Evolutionary conservation across 306 rosid genomes (phyloP).

Genomic region (Boehmeria nivea): DNA sequence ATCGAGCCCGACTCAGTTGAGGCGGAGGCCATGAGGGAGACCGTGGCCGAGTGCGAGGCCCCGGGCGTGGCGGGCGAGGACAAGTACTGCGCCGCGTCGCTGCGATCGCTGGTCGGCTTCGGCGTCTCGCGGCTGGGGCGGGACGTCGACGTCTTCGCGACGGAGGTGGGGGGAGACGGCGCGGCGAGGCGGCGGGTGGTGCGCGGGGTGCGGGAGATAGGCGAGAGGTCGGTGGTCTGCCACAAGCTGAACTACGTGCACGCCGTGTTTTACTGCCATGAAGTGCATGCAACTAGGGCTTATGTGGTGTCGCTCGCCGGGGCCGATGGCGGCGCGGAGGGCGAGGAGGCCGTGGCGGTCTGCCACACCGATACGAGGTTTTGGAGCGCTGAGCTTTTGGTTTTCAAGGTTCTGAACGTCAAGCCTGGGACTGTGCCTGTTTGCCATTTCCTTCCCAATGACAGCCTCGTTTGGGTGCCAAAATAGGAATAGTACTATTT

Average conservation of each 20-base stretch:
- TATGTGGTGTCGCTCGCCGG: constrained; percentile 29
- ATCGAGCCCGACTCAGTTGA: constrained; percentile 11
- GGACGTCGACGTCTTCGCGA: constrained; percentile 5
- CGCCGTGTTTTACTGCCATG: constrained; percentile 40
- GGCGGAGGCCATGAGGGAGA: constrained; percentile 5
- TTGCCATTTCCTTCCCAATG: constrained; percentile 29
- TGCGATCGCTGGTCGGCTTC: constrained; percentile 26
- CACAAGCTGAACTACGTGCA: constrained; percentile 31
- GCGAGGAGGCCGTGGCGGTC: constrained; percentile 28
- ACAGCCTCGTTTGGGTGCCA: constrained; percentile 31
- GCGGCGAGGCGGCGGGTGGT: neutral
- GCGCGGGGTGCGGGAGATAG: constrained; percentile 14
- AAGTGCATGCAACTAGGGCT: constrained; percentile 10
- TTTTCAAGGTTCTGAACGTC: constrained; percentile 22
- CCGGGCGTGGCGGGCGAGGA: constrained; percentile 18
- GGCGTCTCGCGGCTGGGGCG: constrained; percentile 27
- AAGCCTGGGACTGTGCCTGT: constrained; percentile 38
- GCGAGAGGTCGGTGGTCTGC: constrained; percentile 28
- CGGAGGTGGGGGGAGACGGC: constrained; percentile 12
- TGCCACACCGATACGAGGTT: constrained; percentile 27
- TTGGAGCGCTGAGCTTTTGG: constrained; percentile 13
- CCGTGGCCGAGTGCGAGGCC: constrained; percentile 23
- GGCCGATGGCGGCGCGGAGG: constrained; percentile 19
- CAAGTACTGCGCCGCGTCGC: constrained; percentile 30
- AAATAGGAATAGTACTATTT: neutral